Evolutionary conservation across 139 green algal species (phyloP).

Genomic region (Pycnococcus provasolii): DNA sequence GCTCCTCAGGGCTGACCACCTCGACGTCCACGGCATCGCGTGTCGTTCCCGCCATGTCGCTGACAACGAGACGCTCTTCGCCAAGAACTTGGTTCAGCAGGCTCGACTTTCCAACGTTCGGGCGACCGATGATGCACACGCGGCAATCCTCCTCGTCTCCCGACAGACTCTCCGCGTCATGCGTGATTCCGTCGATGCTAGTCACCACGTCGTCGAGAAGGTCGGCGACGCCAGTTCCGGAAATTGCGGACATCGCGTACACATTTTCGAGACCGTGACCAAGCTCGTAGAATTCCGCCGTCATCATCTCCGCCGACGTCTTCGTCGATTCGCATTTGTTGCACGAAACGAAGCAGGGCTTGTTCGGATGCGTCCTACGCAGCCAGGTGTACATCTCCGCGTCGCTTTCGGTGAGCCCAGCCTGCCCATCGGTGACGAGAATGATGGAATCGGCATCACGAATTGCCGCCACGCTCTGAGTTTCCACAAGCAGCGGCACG

Average conservation of each 20-base stretch:
- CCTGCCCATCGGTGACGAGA: constrained; percentile 81
- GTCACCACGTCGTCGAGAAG: constrained; percentile 58
- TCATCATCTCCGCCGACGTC: constrained; percentile 58
- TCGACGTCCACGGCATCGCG: constrained; percentile 85
- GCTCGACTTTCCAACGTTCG: constrained; percentile 86
- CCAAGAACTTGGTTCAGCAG: constrained; percentile 83
- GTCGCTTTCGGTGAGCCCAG: constrained; percentile 60
- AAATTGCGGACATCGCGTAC: constrained; percentile 75
- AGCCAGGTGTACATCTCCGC: constrained; percentile 85
- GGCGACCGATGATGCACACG: constrained; percentile 86
- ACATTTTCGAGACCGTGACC: constrained; percentile 32
- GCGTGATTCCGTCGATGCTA: constrained; percentile 10
- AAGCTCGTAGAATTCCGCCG: constrained; percentile 80
- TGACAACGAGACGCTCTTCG: constrained; percentile 85
- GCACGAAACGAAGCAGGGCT: constrained; percentile 72
- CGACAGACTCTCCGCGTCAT: constrained; percentile 20
- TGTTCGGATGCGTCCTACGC: constrained; percentile 56
- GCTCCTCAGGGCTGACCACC: constrained; percentile 33
- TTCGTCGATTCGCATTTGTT: constrained; percentile 93
- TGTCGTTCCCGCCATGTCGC: constrained; percentile 81
- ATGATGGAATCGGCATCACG: constrained; percentile 72
- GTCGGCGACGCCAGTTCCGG: constrained; percentile 74
- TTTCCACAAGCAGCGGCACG: constrained; percentile 59
- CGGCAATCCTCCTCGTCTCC: constrained; percentile 42
- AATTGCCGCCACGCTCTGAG: constrained; percentile 78